phyloP scores from a whole-genome alignment of 495 filamentous ascomycete genomes.

The Penicillium herquei region DNA sequence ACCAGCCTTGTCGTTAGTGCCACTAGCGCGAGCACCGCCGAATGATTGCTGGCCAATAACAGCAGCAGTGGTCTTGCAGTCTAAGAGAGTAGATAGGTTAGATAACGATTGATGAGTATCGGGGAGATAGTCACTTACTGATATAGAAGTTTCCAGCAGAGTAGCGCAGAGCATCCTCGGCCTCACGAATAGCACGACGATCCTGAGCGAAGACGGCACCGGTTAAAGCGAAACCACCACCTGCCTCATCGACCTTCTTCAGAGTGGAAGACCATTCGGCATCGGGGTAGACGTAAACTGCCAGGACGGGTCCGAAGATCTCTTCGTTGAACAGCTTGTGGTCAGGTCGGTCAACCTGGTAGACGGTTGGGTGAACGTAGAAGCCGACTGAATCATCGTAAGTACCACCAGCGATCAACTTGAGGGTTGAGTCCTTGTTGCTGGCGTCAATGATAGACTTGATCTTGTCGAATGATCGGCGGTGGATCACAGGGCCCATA shows the following conservation, averaged over 20 bases:
- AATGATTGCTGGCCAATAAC: slow-evolving; percentile 83
- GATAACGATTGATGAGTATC: background rate
- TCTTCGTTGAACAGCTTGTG: slow-evolving; percentile 69
- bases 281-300: slow-evolving; percentile 72
- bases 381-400: slow-evolving; percentile 68
- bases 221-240: slow-evolving; percentile 70
- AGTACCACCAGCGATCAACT: slow-evolving; percentile 64
- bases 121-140: slow-evolving; percentile 39
- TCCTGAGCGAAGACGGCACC: slow-evolving; percentile 75
- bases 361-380: slow-evolving; percentile 73
- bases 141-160: slow-evolving; percentile 86
- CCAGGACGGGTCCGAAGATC: slow-evolving; percentile 75
- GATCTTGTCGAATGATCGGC: slow-evolving; percentile 68
- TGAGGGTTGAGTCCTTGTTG: slow-evolving; percentile 62
- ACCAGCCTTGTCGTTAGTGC: slow-evolving; percentile 83
- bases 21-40: slow-evolving; percentile 70
- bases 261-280: slow-evolving; percentile 52
- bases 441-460: slow-evolving; percentile 62
- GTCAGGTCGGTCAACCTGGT: slow-evolving; percentile 55
- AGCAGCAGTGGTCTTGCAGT: slow-evolving; percentile 80
- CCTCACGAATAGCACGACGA: slow-evolving; percentile 61
- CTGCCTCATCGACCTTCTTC: slow-evolving; percentile 53
- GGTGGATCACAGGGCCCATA: slow-evolving; percentile 78
- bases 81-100: slow-evolving; percentile 18
- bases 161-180: slow-evolving; percentile 72